phyloP scores from a whole-genome alignment of 2,329 filamentous ascomycete genomes.

The Penicillium sp. region DNA sequence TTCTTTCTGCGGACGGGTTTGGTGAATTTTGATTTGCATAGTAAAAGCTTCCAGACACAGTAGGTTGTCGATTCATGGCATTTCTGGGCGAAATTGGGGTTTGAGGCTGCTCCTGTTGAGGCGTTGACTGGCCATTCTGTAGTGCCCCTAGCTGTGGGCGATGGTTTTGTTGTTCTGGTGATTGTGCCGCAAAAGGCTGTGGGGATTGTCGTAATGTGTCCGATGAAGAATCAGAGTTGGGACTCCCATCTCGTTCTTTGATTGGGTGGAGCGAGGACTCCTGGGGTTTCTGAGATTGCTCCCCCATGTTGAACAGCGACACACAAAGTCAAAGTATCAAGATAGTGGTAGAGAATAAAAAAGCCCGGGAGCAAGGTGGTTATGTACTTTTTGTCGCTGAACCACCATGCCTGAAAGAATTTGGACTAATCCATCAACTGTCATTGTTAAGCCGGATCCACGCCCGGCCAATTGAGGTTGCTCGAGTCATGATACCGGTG shows the following conservation, averaged over 20 bases:
- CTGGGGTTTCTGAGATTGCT: not conserved
- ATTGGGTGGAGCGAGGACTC: constrained; percentile 5
- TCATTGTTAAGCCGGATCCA: not conserved
- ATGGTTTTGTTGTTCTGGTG: not conserved
- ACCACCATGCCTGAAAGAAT: not conserved
- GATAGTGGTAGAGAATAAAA: no score
- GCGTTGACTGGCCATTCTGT: not conserved
- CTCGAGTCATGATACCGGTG: not conserved
- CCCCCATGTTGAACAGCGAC: not conserved
- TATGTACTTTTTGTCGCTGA: not conserved
- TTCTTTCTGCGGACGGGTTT: not conserved
- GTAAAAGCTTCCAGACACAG: constrained; percentile 13
- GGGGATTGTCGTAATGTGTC: not conserved
- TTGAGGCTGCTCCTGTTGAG: constrained; percentile 1
- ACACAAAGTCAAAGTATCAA: not conserved
- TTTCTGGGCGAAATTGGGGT: constrained; percentile 4
- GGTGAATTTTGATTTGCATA: constrained; percentile 3
- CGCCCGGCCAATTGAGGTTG: not conserved
- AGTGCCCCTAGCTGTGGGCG: not conserved
- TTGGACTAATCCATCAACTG: not conserved
- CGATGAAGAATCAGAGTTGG: not conserved
- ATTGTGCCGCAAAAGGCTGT: not conserved
- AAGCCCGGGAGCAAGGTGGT: not conserved
- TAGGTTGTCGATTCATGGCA: constrained; percentile 10
- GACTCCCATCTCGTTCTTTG: constrained; percentile 9